Evolutionary conservation across 2,329 filamentous ascomycete genomes (phyloP).

Genomic region (Cladosporium colombiae): DNA sequence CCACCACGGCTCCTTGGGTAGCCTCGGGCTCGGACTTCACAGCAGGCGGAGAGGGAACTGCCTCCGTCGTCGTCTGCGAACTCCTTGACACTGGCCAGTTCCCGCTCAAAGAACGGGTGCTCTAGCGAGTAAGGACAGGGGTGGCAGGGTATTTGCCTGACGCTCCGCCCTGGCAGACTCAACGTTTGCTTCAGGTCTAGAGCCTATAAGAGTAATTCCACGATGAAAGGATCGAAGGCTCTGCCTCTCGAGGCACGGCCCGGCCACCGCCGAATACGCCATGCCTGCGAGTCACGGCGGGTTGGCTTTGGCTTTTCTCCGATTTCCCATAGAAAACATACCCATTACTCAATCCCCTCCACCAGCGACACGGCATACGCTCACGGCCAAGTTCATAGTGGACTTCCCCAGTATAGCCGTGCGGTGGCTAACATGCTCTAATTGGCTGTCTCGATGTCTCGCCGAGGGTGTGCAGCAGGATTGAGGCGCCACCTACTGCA

Average conservation of each 20-base stretch:
- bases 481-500: background rate
- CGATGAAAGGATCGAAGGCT: background rate
- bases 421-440: background rate
- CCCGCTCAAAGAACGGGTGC: background rate
- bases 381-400: background rate
- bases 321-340: background rate
- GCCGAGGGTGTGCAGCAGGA: background rate
- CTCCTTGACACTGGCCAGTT: background rate
- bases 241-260: background rate
- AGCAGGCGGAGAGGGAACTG: background rate
- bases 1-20: background rate
- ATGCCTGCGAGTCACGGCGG: background rate
- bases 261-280: background rate
- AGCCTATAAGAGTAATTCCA: background rate
- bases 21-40: background rate
- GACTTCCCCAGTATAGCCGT: slow-evolving; percentile 11
- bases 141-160: background rate
- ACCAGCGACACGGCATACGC: background rate
- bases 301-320: background rate
- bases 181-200: background rate
- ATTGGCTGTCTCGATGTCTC: slow-evolving; percentile 10
- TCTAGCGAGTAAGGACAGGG: background rate
- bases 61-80: background rate
- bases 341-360: background rate
- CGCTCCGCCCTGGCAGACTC: background rate